Percentiles rank a stretch among this genome's conserved stretches.
Evolutionary conservation across 495 filamentous ascomycete species (phyloP).

Genomic region (Penicillium angulare): DNA sequence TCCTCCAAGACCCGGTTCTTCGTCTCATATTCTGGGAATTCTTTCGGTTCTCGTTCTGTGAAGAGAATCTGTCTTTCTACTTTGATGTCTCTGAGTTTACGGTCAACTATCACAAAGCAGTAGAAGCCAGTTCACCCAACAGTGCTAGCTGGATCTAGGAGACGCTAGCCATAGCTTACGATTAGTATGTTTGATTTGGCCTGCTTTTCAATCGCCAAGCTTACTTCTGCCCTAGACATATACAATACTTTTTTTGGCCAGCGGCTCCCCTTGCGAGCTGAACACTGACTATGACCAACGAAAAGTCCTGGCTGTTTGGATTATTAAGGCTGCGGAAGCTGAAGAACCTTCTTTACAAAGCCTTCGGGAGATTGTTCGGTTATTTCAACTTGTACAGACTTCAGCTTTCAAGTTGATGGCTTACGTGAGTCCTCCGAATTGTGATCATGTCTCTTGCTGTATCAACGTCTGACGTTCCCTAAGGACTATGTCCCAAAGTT

Average conservation of each 20-base stretch:
- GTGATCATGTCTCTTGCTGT: not conserved
- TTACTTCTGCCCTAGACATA: slow-evolving; percentile 49
- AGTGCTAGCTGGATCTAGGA: slow-evolving; percentile 87
- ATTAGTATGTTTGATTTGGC: slow-evolving; percentile 43
- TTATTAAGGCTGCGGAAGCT: slow-evolving; percentile 93
- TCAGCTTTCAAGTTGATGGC: slow-evolving; percentile 99
- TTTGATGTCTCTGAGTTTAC: slow-evolving; percentile 92
- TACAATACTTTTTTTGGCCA: slow-evolving; percentile 98
- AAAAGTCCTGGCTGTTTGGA: slow-evolving; percentile 89
- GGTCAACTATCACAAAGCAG: slow-evolving; percentile 64
- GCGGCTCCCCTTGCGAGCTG: slow-evolving; percentile 97
- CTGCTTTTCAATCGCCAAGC: not conserved
- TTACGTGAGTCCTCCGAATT: slow-evolving; percentile 66
- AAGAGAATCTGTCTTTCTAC: slow-evolving; percentile 96
- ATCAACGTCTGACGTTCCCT: slow-evolving; percentile 7
- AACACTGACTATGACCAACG: slow-evolving; percentile 96
- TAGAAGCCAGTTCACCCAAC: slow-evolving; percentile 55
- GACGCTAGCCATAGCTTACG: slow-evolving; percentile 93
- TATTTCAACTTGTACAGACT: slow-evolving; percentile 93
- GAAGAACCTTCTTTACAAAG: slow-evolving; percentile 91
- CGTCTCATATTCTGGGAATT: slow-evolving; percentile 92
- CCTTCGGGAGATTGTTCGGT: slow-evolving; percentile 78
- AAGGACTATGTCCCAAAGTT: slow-evolving; percentile 96
- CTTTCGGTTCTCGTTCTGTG: slow-evolving; percentile 91
- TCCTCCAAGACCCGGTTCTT: slow-evolving; percentile 88